Base-by-base conservation (phyloP, 1,284 basidiomycete genomes). In the Ustilago loliicola region DNA sequence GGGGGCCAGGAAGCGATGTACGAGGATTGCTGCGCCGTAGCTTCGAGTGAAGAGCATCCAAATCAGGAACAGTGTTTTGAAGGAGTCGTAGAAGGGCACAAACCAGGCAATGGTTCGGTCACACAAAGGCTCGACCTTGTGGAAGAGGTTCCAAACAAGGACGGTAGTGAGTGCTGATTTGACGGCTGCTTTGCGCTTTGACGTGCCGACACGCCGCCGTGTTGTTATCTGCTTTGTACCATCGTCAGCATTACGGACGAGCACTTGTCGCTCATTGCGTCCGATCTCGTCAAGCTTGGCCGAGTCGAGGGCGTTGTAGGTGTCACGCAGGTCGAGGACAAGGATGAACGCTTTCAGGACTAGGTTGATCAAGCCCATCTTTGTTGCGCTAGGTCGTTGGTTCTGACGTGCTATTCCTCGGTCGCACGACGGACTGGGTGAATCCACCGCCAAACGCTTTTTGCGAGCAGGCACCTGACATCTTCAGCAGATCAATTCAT, bases 401-500 rank as follows among this genome's bases (percentile, higher is more conserved):
- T n/a, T n/a, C n/a, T n/a, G n/a, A n/a, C n/a, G n/a, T n/a, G n/a
- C n/a, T n/a, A n/a, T n/a, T n/a, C n/a, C n/a, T n/a, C n/a, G n/a
- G n/a, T n/a, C n/a, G n/a, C n/a, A n/a, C n/a, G n/a, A n/a, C n/a
- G n/a, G n/a, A n/a, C n/a, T n/a, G n/a, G n/a, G n/a, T n/a, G n/a
- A n/a, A n/a, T n/a, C n/a, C n/a, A n/a, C n/a, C n/a, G n/a, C n/a
- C n/a, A n/a, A n/a, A n/a, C n/a, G n/a, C n/a, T n/a, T n/a, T n/a
- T n/a, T n/a, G n/a, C n/a, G n/a, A n/a, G n/a, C n/a, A 57, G 40
- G n/a, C 80, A 78, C 40, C 57, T 81, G 9, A 81, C 80, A 19
- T 65, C 71, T 0, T 80, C 75, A 7, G 80, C 80, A 2, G 80
- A 81, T 55, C 66, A 79, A 1, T 80, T 77, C 42, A 67, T 81